Percentiles rank a stretch among this genome's conserved stretches.
Conservation (phyloP, 495 filamentous ascomycete genomes). For the Tuber borchii region DNA sequence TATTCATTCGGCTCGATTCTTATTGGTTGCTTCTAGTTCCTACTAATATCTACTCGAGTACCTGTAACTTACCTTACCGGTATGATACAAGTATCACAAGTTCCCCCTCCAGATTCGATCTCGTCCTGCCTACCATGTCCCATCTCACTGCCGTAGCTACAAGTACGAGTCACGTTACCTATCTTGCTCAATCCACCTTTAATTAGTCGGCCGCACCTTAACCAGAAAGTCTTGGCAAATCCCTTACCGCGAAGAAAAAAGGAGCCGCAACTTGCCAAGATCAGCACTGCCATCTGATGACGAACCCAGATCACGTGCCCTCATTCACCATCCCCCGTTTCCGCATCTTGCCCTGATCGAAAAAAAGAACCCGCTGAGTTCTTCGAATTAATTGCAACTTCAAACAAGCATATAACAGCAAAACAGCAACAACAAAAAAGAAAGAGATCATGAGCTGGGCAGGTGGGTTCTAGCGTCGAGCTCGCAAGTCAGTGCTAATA, state of each 20-base stretch:
- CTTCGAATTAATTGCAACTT: neutral
- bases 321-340: neutral
- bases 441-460: constrained; percentile 58
- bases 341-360: neutral
- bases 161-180: too few relatives aligned
- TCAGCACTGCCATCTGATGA: constrained; percentile 21
- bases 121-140: too few relatives aligned
- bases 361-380: neutral
- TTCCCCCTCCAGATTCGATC: too few relatives aligned
- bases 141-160: too few relatives aligned
- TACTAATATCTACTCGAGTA: too few relatives aligned
- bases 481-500: neutral
- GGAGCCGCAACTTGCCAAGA: constrained; percentile 15
- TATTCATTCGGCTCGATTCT: too few relatives aligned
- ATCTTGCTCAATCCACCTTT: too few relatives aligned
- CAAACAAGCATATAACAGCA: neutral
- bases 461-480: constrained; percentile 44
- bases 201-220: too few relatives aligned
- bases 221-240: neutral
- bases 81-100: too few relatives aligned
- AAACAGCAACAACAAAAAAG: constrained; percentile 4
- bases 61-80: too few relatives aligned
- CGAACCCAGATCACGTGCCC: constrained; percentile 21
- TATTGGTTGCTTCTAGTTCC: too few relatives aligned
- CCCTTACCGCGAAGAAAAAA: neutral